Evolutionary conservation across 108 stramenopile species (phyloP), one percentile per base, ranked within the genome.

Genomic region (Skeletonema potamos): DNA sequence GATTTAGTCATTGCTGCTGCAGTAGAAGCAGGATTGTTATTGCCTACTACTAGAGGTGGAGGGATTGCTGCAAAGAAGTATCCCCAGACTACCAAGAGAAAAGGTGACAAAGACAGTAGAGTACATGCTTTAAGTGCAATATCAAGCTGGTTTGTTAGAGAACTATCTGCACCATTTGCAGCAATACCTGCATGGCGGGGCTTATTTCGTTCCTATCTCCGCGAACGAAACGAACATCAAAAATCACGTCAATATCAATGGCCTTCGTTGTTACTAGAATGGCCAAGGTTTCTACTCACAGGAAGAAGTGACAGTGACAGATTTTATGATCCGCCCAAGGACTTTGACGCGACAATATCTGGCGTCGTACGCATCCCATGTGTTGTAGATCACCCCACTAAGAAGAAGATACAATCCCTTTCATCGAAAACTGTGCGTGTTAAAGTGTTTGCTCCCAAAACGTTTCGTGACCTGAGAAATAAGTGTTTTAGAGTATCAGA

Each of bases 401-500:
- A 51, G 5, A 51, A 51, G 48, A 51, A 51, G 48, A n/a, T n/a
- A 51, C 48, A 51, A 24, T 22, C 26, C 4, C 15, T 34, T 8
- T 26, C 58, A 12, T 36, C 39, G 20, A 77, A 56, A 48, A 8
- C 54, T 12, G 81, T 79, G 22, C 77, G 75, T 22, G 64, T 92
- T 6, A 77, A 68, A 15, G 81, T 82, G 8, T 89, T 78, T 76
- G 85, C 86, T 37, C 89, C 90, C 1, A 64, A 75, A 7, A 60
- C 73, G 22, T 94, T 94, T 79, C 76, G 75, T 10, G 66, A 92
- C 58, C 66, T 94, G 22, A 73, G 93, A 54, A 81, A 70, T 39
- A 76, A 66, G 32, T 60, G 76, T 28, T 94, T 94, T 83, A 78
- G 87, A 28, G 85, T 94, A 5, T 62, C 76, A 5, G 88, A 92